phyloP scores from a whole-genome alignment of 2,329 filamentous ascomycete genomes.

The Coniochaeta hoffmannii region DNA sequence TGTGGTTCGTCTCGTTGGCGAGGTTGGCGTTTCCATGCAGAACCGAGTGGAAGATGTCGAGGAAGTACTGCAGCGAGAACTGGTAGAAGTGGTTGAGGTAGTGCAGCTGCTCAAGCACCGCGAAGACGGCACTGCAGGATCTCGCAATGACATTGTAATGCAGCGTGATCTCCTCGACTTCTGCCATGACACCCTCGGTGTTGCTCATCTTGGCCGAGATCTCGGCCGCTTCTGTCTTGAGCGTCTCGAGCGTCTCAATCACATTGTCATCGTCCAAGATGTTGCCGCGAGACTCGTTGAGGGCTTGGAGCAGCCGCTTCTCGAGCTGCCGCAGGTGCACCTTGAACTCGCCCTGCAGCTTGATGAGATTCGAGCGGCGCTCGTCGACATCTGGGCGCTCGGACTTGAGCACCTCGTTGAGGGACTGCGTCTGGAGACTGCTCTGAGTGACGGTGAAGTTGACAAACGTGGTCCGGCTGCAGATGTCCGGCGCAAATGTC shows the following conservation, averaged over 20 bases:
- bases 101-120: conserved; percentile 92
- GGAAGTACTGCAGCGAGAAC: conserved; percentile 96
- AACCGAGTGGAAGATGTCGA: conserved; percentile 94
- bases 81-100: conserved; percentile 99
- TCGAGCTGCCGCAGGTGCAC: conserved; percentile 94
- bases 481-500: conserved; percentile 91
- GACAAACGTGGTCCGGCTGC: conserved; percentile 97
- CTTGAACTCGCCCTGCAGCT: conserved; percentile 98
- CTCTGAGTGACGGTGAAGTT: conserved; percentile 99
- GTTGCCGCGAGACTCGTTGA: conserved; percentile 96
- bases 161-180: conserved; percentile 91
- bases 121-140: conserved; percentile 95
- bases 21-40: conserved; percentile 73
- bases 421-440: conserved; percentile 94
- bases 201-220: conserved; percentile 95
- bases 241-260: conserved; percentile 92
- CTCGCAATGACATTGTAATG: conserved; percentile 90
- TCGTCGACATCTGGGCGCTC: conserved; percentile 97
- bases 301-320: conserved; percentile 84
- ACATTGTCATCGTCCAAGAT: conserved; percentile 98
- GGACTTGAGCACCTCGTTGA: conserved; percentile 95
- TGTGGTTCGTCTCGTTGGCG: conserved; percentile 63
- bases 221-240: conserved; percentile 95
- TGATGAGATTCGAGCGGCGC: conserved; percentile 92
- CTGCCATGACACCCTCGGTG: conserved; percentile 95